These are phyloP conservation scores for Mucuna pruriens DNA, from an alignment of 306 rosid species.

Conservation along the genomic window DNA sequence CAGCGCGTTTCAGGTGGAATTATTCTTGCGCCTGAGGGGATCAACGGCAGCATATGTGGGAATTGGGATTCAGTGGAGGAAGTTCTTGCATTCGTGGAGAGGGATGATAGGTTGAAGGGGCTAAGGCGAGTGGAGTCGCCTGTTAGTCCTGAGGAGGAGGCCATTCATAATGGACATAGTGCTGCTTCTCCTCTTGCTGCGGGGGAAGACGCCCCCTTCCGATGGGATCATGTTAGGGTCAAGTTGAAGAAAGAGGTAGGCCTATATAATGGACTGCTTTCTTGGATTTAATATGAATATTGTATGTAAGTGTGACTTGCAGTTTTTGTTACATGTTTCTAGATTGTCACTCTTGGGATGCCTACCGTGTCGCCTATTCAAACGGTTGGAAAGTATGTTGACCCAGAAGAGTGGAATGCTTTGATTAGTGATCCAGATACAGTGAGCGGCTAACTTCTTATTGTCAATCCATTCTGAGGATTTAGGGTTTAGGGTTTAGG, in stretches of 20 bases:
- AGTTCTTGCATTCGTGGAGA: constrained; percentile 74
- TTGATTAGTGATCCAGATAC: constrained; percentile 81
- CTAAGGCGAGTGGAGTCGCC: constrained; percentile 82
- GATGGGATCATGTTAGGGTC: constrained; percentile 99
- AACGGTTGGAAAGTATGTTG: constrained; percentile 81
- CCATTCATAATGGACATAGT: constrained; percentile 83
- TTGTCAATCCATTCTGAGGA: constrained; percentile 11
- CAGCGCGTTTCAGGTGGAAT: constrained; percentile 98
- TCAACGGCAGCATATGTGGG: constrained; percentile 96
- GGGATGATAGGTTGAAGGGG: constrained; percentile 63
- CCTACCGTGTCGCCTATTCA: constrained; percentile 77
- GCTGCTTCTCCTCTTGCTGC: constrained; percentile 91
- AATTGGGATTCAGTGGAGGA: constrained; percentile 71
- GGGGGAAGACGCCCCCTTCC: constrained; percentile 87
- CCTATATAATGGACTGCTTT: constrained; percentile 9
- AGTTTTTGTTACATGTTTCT: constrained; percentile 22
- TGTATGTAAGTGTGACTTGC: background rate
- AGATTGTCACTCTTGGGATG: constrained; percentile 98
- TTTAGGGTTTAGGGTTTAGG: too few relatives aligned
- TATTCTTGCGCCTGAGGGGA: constrained; percentile 90
- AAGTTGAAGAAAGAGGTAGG: constrained; percentile 92
- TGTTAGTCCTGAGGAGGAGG: constrained; percentile 95
- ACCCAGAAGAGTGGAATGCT: constrained; percentile 83
- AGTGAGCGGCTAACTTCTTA: constrained; percentile 51
- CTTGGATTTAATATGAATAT: constrained; percentile 9